Evolutionary conservation across 495 filamentous ascomycete genomes (phyloP).

Genomic region (Clavariopsis aquatica): DNA sequence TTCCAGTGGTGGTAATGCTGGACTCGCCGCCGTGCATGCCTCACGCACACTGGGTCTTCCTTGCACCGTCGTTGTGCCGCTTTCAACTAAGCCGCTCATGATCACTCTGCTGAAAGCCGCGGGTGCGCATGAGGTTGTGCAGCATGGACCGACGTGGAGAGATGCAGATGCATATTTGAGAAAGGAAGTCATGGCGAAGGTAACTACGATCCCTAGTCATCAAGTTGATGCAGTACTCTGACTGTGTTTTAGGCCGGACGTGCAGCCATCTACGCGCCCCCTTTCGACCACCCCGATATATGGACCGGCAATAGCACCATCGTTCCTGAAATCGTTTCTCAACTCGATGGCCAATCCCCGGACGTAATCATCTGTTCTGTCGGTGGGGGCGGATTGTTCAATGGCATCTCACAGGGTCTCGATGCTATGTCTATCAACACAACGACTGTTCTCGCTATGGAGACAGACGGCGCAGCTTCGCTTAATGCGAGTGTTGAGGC

Average conservation of each 20-base stretch:
- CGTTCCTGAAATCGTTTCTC: constrained; percentile 68
- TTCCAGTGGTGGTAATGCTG: constrained; percentile 87
- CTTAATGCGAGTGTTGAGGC: constrained; percentile 62
- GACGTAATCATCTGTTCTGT: constrained; percentile 81
- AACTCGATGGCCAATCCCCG: constrained; percentile 51
- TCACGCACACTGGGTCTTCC: constrained; percentile 66
- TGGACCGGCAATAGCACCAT: constrained; percentile 79
- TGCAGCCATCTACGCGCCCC: constrained; percentile 78
- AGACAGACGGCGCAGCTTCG: constrained; percentile 79
- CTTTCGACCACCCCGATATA: constrained; percentile 83
- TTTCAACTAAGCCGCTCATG: constrained; percentile 68
- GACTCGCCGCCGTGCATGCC: constrained; percentile 84
- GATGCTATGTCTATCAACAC: constrained; percentile 45
- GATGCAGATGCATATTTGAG: constrained; percentile 77
- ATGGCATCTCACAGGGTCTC: constrained; percentile 74
- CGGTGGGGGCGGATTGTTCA: constrained; percentile 85
- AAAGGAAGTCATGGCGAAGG: constrained; percentile 58
- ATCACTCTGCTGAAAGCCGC: constrained; percentile 67
- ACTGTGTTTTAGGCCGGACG: constrained; percentile 34
- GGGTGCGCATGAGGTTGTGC: constrained; percentile 70
- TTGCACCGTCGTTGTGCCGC: constrained; percentile 80
- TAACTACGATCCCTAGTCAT: neutral
- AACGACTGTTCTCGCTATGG: constrained; percentile 71
- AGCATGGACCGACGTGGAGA: constrained; percentile 69
- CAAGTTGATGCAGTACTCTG: neutral